A percentile compares a stretch with the other conserved stretches of the same genome.
Conservation (phyloP, 2,329 filamentous ascomycete genomes). For the Aspergillus tanneri region DNA sequence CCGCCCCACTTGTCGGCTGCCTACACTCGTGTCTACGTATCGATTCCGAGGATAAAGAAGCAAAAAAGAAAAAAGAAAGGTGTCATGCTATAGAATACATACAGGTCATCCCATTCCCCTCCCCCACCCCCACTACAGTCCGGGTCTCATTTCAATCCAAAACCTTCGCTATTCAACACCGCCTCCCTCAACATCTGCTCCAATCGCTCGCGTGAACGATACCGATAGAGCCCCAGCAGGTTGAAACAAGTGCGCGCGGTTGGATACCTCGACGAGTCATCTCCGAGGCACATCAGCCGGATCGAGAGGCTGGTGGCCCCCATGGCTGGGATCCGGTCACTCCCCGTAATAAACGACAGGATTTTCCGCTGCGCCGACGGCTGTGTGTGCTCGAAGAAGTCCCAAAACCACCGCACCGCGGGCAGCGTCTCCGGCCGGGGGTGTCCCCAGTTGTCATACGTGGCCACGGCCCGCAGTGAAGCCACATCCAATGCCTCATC, state of each 20-base stretch:
- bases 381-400: slow-evolving; percentile 66
- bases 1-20: background rate
- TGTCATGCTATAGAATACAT: background rate
- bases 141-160: slow-evolving; percentile 66
- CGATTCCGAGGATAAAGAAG: background rate
- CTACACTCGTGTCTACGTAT: no score
- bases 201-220: slow-evolving; percentile 64
- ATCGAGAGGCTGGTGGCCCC: slow-evolving; percentile 78
- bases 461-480: slow-evolving; percentile 71
- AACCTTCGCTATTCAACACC: slow-evolving; percentile 86
- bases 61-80: background rate
- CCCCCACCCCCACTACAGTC: background rate
- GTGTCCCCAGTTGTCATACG: slow-evolving; percentile 76
- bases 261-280: slow-evolving; percentile 72
- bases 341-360: slow-evolving; percentile 83
- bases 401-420: slow-evolving; percentile 84
- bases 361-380: slow-evolving; percentile 72
- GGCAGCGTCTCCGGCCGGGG: slow-evolving; percentile 58
- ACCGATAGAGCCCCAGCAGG: slow-evolving; percentile 73
- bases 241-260: slow-evolving; percentile 93
- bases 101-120: background rate
- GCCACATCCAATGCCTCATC: slow-evolving; percentile 79
- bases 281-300: slow-evolving; percentile 71
- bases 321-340: slow-evolving; percentile 85
- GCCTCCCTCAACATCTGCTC: slow-evolving; percentile 77